Evolutionary conservation across 441 rosid species (phyloP).

Genomic region (Omphalea diandra): DNA sequence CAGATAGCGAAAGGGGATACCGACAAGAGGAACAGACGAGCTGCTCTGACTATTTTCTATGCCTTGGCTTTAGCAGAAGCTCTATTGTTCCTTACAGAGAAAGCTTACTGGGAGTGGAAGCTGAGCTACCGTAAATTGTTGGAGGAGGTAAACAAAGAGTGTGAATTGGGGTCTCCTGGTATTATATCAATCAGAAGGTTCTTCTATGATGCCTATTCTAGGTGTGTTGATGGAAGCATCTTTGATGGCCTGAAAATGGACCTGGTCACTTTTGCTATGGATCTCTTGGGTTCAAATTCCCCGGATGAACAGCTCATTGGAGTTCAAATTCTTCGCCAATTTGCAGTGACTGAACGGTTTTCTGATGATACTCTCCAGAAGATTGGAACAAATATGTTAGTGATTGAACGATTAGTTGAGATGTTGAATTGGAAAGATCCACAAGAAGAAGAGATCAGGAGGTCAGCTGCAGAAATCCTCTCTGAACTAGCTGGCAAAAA

Average conservation of each 20-base stretch:
- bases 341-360: conserved; percentile 40
- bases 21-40: conserved; percentile 68
- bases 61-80: conserved; percentile 85
- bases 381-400: conserved; percentile 61
- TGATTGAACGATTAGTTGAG: conserved; percentile 81
- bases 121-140: conserved; percentile 56
- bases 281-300: conserved; percentile 62
- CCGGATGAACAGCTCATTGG: conserved; percentile 91
- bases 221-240: conserved; percentile 77
- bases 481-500: conserved; percentile 77
- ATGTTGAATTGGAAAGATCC: conserved; percentile 93
- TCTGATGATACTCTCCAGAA: conserved; percentile 82
- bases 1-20: conserved; percentile 61
- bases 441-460: conserved; percentile 78
- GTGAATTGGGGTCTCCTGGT: conserved; percentile 68
- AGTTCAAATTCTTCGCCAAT: conserved; percentile 65
- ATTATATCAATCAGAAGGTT: conserved; percentile 66
- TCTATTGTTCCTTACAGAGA: conserved; percentile 70
- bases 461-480: conserved; percentile 73
- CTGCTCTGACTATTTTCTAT: conserved; percentile 77
- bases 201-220: conserved; percentile 89
- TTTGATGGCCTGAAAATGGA: conserved; percentile 95
- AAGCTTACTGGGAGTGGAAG: conserved; percentile 90
- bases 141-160: conserved; percentile 71
- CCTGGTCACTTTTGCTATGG: conserved; percentile 72